These are phyloP conservation scores for Postia placenta DNA, from an alignment of 768 basidiomycete genomes.

Conservation along the genomic window DNA sequence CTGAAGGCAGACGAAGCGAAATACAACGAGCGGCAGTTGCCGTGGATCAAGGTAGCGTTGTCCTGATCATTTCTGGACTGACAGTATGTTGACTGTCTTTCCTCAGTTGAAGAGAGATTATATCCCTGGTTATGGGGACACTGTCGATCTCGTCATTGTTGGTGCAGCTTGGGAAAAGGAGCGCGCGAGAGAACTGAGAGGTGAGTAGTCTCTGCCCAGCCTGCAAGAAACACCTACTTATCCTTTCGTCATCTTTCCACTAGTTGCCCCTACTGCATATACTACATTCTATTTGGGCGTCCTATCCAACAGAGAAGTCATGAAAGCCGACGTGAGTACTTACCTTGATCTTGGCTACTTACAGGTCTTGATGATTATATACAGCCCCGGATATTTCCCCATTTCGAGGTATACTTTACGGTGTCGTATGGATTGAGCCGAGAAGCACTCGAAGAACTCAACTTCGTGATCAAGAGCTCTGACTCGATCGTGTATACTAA, in stretches of 20 bases:
- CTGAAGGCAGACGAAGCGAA: constrained; percentile 65
- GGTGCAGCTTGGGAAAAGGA: constrained; percentile 79
- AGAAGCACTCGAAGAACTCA: constrained; percentile 63
- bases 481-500: constrained; percentile 28
- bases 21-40: constrained; percentile 58
- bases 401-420: constrained; percentile 71
- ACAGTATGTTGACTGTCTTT: not conserved
- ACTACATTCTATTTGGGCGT: constrained; percentile 82
- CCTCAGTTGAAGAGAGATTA: constrained; percentile 75
- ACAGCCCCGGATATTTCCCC: constrained; percentile 43
- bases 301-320: constrained; percentile 42
- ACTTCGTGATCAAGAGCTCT: constrained; percentile 53
- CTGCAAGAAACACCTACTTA: not conserved
- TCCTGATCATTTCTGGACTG: not conserved
- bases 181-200: constrained; percentile 69
- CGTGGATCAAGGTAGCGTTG: constrained; percentile 80
- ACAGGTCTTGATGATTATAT: too few species aligned
- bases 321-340: constrained; percentile 35
- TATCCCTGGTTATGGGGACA: constrained; percentile 78
- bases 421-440: constrained; percentile 71
- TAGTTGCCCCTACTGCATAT: constrained; percentile 64
- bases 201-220: constrained; percentile 32
- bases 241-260: constrained; percentile 3
- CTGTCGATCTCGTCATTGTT: constrained; percentile 70
- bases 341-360: too few species aligned